Evolutionary conservation across 768 basidiomycete species (phyloP), one percentile per base, ranked within the genome.

Genomic region (Phanerochaete sordida): DNA sequence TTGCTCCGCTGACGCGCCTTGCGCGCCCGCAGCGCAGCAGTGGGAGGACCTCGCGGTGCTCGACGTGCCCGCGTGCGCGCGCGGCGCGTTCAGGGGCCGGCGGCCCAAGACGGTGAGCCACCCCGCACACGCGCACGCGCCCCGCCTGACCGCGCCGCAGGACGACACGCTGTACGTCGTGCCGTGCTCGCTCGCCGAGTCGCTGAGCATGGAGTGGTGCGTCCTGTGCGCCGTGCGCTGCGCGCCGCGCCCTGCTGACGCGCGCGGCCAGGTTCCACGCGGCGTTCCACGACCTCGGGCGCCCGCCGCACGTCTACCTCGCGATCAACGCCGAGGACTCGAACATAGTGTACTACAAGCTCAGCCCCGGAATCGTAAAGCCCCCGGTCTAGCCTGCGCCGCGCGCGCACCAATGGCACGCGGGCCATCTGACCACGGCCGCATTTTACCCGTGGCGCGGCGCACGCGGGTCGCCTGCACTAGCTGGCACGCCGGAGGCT

Each of bases 261-360:
- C 48, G 7, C 33, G 39, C 39, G 19, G 19, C 13, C 48, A 90
- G 87, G 84, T 72, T 90, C 6, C 75, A 76, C 56, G 72, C 77
- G 24, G 84, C 86, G 1, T 91, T 91, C 69, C 65, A 70, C 7
- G 75, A 74, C 13, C 74, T 90, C 13, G 72, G 72, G 7, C 72
- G 74, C 47, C 79, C 79, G 13, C 70, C 76, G 39, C 77, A 82
- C 56, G 72, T 92, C 49, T 87, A 83, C 66, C 70, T 93, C 30
- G 91, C 86, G 13, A 87, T 92, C 58, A 85, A 84, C 46, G 81
- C 86, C 0, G 84, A 88, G 53, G 91, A 93, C 66, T 85, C 91
- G 12, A 91, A 91, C 9, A 86, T 88, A 48, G 91, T 93, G 54
- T 93, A 93, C 71, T 93, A 93, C 73, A 90, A 89, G 66, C 78